Evolutionary conservation across 2,329 filamentous ascomycete species (phyloP).

Genomic region (Helicocarpus griseus): DNA sequence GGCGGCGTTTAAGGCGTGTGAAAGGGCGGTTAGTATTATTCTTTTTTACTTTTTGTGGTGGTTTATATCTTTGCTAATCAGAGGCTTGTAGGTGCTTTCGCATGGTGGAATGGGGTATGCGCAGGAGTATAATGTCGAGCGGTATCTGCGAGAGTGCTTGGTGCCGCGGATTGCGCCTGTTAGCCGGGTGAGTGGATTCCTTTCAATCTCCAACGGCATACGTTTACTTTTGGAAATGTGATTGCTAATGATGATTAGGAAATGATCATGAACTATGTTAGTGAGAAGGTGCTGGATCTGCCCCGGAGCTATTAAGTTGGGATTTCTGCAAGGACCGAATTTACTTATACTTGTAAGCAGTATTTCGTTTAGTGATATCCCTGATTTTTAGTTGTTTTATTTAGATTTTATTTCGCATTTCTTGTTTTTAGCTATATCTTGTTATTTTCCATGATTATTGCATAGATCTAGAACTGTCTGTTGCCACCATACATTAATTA

Average conservation of each 20-base stretch:
- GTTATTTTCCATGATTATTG: no score
- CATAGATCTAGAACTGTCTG: no score
- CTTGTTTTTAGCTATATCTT: no score
- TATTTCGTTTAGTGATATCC: not conserved
- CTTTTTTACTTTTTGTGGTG: constrained; percentile 34
- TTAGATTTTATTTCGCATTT: no score
- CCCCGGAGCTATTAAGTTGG: constrained; percentile 32
- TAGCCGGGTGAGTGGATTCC: constrained; percentile 24
- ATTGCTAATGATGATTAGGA: constrained; percentile 23
- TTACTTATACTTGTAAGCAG: not conserved
- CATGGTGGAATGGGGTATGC: constrained; percentile 57
- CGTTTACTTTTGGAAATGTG: not conserved
- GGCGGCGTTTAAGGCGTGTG: constrained; percentile 51
- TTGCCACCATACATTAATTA: no score
- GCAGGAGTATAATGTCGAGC: constrained; percentile 53
- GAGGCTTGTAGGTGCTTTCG: constrained; percentile 24
- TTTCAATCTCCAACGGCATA: not conserved
- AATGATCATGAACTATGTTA: constrained; percentile 38
- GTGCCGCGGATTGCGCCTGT: constrained; percentile 52
- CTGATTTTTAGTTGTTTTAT: not conserved
- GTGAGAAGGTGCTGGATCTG: constrained; percentile 34
- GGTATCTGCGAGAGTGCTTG: constrained; percentile 50
- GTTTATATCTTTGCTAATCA: not conserved
- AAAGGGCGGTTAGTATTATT: constrained; percentile 48
- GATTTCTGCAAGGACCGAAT: not conserved